Percentiles rank a stretch among this genome's conserved stretches.
Conservation (phyloP, 345 rosid genomes). For the Eucalyptus polybractea region DNA sequence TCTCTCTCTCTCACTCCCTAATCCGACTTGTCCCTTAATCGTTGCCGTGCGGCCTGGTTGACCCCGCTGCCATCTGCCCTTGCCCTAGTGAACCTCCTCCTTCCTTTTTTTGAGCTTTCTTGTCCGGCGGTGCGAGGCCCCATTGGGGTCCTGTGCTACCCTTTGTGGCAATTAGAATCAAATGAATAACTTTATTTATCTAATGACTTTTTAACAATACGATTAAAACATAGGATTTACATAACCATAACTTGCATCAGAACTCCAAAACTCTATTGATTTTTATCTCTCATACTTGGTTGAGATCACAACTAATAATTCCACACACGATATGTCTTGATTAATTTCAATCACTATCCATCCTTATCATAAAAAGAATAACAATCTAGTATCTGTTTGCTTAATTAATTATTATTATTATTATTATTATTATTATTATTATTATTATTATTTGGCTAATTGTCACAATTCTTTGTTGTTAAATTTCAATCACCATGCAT, state of each 20-base stretch:
- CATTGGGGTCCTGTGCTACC: not conserved
- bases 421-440: no score
- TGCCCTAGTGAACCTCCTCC: not conserved
- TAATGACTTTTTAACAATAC: not conserved
- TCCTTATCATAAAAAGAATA: not conserved
- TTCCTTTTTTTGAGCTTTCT: not conserved
- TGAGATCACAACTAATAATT: not conserved
- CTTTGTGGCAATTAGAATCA: not conserved
- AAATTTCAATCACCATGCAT: no score
- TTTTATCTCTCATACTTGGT: not conserved
- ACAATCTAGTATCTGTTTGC: not conserved
- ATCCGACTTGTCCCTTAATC: not conserved
- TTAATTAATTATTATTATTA: no score
- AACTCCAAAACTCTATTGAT: not conserved
- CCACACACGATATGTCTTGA: not conserved
- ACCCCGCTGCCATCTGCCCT: not conserved
- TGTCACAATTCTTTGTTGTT: not conserved
- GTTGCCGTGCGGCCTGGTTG: not conserved
- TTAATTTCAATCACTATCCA: not conserved
- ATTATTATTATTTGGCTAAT: not conserved
- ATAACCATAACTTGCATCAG: not conserved
- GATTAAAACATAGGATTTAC: not conserved
- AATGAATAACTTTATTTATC: not conserved
- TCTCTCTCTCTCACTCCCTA: not conserved
- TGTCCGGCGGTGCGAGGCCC: not conserved